Base-by-base conservation (phyloP, 225 moss, liverwort and hornwort genomes). In the Pleurozium schreberi region DNA sequence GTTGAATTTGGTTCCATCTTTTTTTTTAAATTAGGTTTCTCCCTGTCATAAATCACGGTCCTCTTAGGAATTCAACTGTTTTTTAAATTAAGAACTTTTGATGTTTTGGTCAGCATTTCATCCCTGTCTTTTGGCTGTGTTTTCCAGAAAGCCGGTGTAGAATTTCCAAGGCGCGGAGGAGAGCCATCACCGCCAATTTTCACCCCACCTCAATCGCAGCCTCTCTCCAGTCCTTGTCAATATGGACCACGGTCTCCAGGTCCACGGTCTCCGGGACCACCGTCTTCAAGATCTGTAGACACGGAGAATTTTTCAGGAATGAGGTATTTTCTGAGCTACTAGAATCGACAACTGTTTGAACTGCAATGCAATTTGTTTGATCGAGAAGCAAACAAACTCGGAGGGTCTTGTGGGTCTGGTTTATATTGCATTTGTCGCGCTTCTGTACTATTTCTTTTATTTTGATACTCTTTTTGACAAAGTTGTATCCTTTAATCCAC, bases 191-290 rank as follows among this genome's bases (percentile, higher is more conserved):
- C 94, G 26, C 96, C 96, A 52, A 96, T 97, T 69, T 97, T 97
- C 83, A 97, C 97, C 47, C 97, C 95, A 57, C 97, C 96, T 49
- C 97, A 96, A 86, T 91, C 93, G 23, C 95, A 95, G 83, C 94
- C 94, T 63, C 82, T 91, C 59, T 14, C 90, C 16, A 88, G 93
- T 55, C 93, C 91, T 82, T 89, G 89, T 86, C 93, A 93, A 80
- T 91, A 89, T 83, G 91, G 91, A 73, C 78, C 87, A 57, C 89
- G 89, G 82, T 64, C 92, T 58, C 65, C 91, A 80, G 86, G 92
- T 26, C 84, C 89, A 65, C 53, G 91, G 79, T 81, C 92, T 58
- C 60, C 91, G 74, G 90, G 92, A 27, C 82, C 90, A 61, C 53
- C 87, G 27, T 90, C 95, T 40, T 84, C 93, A 87, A 90, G 95